These are phyloP conservation scores for Platismatia glauca DNA, from an alignment of 495 filamentous ascomycete species.

Conservation along the genomic window DNA sequence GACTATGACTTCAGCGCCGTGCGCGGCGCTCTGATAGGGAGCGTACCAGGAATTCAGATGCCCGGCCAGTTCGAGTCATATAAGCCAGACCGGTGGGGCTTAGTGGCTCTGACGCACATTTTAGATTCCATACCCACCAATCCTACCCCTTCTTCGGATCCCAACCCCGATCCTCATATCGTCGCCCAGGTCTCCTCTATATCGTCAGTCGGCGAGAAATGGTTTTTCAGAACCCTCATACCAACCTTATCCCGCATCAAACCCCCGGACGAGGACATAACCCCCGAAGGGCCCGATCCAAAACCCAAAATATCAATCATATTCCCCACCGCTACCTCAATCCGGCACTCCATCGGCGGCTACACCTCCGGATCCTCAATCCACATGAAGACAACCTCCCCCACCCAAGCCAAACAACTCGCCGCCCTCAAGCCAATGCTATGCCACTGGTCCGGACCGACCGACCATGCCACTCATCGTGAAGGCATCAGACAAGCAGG, in stretches of 20 bases:
- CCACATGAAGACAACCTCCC: slow-evolving; percentile 65
- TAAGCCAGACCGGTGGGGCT: slow-evolving; percentile 57
- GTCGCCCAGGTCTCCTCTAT: slow-evolving; percentile 76
- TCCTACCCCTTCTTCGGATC: slow-evolving; percentile 1
- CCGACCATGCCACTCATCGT: slow-evolving; percentile 13
- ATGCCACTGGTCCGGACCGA: slow-evolving; percentile 55
- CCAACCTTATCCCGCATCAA: slow-evolving; percentile 34
- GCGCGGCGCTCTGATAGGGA: slow-evolving; percentile 65
- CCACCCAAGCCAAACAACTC: slow-evolving; percentile 64
- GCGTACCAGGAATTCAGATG: slow-evolving; percentile 60
- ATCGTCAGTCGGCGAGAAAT: slow-evolving; percentile 71
- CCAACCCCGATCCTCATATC: slow-evolving; percentile 43
- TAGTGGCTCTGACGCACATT: slow-evolving; percentile 55
- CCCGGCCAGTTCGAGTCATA: slow-evolving; percentile 30
- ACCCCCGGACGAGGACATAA: background rate
- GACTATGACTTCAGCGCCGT: slow-evolving; percentile 63
- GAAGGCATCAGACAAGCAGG: slow-evolving; percentile 39
- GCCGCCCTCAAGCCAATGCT: slow-evolving; percentile 62
- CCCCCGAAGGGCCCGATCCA: slow-evolving; percentile 5
- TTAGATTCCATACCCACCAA: slow-evolving; percentile 45
- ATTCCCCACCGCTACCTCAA: slow-evolving; percentile 72
- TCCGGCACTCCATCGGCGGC: slow-evolving; percentile 70
- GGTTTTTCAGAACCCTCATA: slow-evolving; percentile 64
- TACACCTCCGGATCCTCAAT: slow-evolving; percentile 73
- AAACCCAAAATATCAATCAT: slow-evolving; percentile 51